These are phyloP conservation scores for Geopyxis carbonaria DNA, from an alignment of 495 filamentous ascomycete genomes.

Conservation along the genomic window DNA sequence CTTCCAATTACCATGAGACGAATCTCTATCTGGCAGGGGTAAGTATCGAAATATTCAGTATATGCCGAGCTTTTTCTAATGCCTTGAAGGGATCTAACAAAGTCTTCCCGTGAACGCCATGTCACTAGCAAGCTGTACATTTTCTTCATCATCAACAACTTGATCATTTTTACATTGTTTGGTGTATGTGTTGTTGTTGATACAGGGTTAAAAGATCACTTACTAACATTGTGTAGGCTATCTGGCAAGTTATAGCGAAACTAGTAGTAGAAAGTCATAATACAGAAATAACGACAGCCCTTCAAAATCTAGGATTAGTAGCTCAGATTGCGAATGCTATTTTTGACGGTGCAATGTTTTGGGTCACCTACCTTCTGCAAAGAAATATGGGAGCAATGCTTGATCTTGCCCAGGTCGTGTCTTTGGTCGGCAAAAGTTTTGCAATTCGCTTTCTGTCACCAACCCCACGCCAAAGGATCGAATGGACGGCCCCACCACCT, in stretches of 20 bases:
- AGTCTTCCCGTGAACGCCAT: constrained; percentile 83
- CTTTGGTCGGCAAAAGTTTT: constrained; percentile 63
- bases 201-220: too few relatives aligned
- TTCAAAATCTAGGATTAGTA: neutral
- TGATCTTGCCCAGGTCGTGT: constrained; percentile 72
- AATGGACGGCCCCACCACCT: constrained; percentile 75
- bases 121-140: constrained; percentile 80
- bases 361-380: constrained; percentile 84
- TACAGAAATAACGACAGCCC: neutral
- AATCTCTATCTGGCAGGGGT: constrained; percentile 24
- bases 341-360: constrained; percentile 71
- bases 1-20: constrained; percentile 84
- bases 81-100: constrained; percentile 67
- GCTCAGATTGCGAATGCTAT: constrained; percentile 34
- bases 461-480: constrained; percentile 83
- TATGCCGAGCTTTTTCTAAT: constrained; percentile 39
- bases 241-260: constrained; percentile 52
- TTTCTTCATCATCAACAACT: constrained; percentile 96
- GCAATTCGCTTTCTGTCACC: constrained; percentile 66
- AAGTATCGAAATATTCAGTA: neutral
- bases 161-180: constrained; percentile 86
- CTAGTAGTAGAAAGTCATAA: constrained; percentile 39
- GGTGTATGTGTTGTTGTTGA: too few relatives aligned
- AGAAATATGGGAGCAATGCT: constrained; percentile 80
- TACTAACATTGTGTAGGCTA: too few relatives aligned